Evolutionary conservation across 768 basidiomycete species (phyloP).

Genomic region (Tricholoma sp.): DNA sequence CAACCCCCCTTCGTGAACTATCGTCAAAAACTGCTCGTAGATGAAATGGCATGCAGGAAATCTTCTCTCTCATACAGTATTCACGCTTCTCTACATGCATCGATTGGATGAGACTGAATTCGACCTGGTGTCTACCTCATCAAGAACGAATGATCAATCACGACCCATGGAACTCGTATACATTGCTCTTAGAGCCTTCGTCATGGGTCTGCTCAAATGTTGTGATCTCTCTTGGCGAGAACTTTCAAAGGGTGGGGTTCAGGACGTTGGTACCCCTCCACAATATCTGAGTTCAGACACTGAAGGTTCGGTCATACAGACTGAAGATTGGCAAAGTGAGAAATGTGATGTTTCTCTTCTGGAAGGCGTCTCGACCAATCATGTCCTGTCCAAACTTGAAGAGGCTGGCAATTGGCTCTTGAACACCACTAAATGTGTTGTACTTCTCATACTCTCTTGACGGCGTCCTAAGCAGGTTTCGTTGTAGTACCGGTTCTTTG

Average conservation of each 20-base stretch:
- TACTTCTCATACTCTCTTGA: not conserved
- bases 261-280: slow-evolving; percentile 57
- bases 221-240: slow-evolving; percentile 83
- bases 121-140: slow-evolving; percentile 34
- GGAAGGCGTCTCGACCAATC: slow-evolving; percentile 53
- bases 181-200: slow-evolving; percentile 59
- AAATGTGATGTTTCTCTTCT: slow-evolving; percentile 77
- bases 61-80: slow-evolving; percentile 82
- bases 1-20: not conserved
- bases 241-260: slow-evolving; percentile 64
- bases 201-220: slow-evolving; percentile 70
- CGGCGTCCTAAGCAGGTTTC: not conserved
- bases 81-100: slow-evolving; percentile 72
- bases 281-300: not conserved
- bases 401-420: slow-evolving; percentile 59
- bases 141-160: slow-evolving; percentile 28
- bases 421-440: slow-evolving; percentile 36
- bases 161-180: slow-evolving; percentile 63
- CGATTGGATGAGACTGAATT: slow-evolving; percentile 56
- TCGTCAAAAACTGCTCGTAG: slow-evolving; percentile 33
- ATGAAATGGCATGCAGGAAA: slow-evolving; percentile 86
- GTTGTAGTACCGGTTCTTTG: slow-evolving; percentile 40
- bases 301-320: slow-evolving; percentile 31
- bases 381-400: slow-evolving; percentile 51
- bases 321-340: slow-evolving; percentile 88